phyloP scores from a whole-genome alignment of 306 rosid genomes.

The Dryas alaskensis region DNA sequence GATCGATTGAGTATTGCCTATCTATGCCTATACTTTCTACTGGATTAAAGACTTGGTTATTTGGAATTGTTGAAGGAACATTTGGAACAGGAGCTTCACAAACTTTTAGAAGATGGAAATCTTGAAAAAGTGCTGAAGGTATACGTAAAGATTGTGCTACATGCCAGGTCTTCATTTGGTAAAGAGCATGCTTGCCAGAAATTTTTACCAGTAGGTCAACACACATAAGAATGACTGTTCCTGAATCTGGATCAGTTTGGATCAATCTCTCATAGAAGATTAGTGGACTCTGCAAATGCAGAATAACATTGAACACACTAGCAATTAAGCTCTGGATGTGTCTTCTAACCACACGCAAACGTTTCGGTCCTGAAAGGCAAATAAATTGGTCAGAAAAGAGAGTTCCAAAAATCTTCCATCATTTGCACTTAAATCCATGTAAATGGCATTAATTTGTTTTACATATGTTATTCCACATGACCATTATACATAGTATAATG shows the following conservation, averaged over 20 bases:
- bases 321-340: constrained; percentile 63
- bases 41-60: constrained; percentile 37
- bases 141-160: constrained; percentile 68
- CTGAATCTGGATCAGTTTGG: constrained; percentile 64
- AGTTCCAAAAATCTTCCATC: constrained; percentile 1
- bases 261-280: constrained; percentile 51
- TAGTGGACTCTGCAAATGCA: constrained; percentile 63
- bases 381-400: constrained; percentile 25
- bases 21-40: constrained; percentile 45
- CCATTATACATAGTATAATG: not conserved
- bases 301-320: constrained; percentile 62
- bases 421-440: not conserved
- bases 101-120: constrained; percentile 50
- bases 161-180: constrained; percentile 63
- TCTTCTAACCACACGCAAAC: constrained; percentile 69
- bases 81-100: constrained; percentile 41
- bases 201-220: constrained; percentile 72
- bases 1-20: constrained; percentile 52
- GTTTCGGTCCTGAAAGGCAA: constrained; percentile 55
- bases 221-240: constrained; percentile 86
- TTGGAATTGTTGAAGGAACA: constrained; percentile 27
- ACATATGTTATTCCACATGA: not conserved
- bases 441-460: no score
- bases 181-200: constrained; percentile 66
- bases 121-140: constrained; percentile 75